Conservation (phyloP, 1,284 basidiomycete species). For the Cutaneotrichosporon dermatis region DNA sequence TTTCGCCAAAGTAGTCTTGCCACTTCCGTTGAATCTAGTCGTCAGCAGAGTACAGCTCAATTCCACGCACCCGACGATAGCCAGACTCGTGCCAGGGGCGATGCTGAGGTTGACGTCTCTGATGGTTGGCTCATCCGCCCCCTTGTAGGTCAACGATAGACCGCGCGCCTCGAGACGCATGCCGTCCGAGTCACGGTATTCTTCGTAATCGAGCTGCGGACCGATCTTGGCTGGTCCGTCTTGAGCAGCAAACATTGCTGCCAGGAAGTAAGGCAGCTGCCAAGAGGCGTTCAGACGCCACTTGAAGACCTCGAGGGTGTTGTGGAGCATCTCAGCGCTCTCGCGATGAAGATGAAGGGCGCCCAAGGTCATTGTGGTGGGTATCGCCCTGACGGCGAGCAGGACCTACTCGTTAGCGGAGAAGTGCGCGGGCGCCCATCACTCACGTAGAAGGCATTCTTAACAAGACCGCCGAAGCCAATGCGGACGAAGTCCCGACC, state of each 20-base stretch:
- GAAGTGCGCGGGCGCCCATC: neutral
- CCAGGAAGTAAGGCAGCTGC: conserved; percentile 74
- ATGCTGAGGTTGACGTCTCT: conserved; percentile 64
- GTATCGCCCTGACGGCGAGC: conserved; percentile 60
- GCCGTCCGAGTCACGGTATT: conserved; percentile 47
- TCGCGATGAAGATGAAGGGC: conserved; percentile 69
- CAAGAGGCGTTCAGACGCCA: conserved; percentile 57
- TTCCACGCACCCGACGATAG: conserved; percentile 62
- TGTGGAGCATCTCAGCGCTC: conserved; percentile 52
- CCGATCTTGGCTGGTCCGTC: conserved; percentile 55
- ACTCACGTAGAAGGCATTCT: conserved; percentile 6
- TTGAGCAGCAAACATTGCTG: conserved; percentile 69
- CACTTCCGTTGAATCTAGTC: conserved; percentile 25
- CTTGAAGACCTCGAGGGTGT: neutral
- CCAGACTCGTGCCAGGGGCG: conserved; percentile 67
- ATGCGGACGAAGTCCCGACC: neutral
- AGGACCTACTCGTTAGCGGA: conserved; percentile 50
- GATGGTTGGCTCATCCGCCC: conserved; percentile 60
- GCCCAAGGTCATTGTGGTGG: conserved; percentile 64
- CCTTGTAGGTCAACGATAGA: conserved; percentile 71
- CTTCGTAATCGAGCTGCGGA: conserved; percentile 26
- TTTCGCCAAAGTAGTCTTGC: conserved; percentile 74
- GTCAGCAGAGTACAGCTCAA: neutral
- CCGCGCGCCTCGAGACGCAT: conserved; percentile 67
- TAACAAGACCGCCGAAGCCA: neutral